Conservation (phyloP, 164 flowering plant genomes). For the Malania oleifera region DNA sequence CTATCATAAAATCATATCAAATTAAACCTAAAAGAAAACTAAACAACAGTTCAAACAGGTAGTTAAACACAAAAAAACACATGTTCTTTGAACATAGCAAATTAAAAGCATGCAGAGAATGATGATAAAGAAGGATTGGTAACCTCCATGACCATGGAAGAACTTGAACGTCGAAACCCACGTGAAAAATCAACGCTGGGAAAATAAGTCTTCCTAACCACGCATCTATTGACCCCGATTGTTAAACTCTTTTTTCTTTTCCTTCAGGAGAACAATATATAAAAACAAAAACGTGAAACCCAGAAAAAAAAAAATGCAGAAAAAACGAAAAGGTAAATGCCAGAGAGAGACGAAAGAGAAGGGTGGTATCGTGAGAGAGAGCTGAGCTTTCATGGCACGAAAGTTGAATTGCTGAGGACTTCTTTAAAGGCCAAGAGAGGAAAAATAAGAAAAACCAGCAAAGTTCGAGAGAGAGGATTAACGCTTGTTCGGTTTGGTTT, state of each 20-base stretch:
- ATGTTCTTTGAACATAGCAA: background rate
- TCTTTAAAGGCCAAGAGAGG: too few species aligned
- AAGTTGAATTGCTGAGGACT: slow-evolving; percentile 5
- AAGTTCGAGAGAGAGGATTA: too few species aligned
- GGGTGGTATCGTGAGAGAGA: background rate
- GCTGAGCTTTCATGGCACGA: slow-evolving; percentile 8
- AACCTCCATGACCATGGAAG: slow-evolving; percentile 19
- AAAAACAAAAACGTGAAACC: background rate
- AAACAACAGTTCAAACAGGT: background rate
- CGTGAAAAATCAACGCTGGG: slow-evolving; percentile 13
- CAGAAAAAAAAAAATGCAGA: background rate
- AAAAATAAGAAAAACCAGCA: too few species aligned
- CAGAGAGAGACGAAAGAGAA: background rate
- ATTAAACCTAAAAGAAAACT: background rate
- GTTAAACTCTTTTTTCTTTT: slow-evolving; percentile 2
- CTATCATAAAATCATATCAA: slow-evolving; percentile 19
- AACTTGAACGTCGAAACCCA: slow-evolving; percentile 23
- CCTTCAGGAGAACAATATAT: background rate
- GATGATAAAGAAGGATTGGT: background rate
- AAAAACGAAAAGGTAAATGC: too few species aligned
- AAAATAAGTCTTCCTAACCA: slow-evolving; percentile 20
- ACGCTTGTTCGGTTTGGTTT: too few species aligned
- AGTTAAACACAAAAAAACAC: background rate
- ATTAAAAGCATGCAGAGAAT: slow-evolving; percentile 8
- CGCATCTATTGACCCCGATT: slow-evolving; percentile 17